A percentile compares a stretch with the other conserved stretches of the same genome.
phyloP scores from a whole-genome alignment of 179 eudicot genomes.

The Monotropa hypopitys region DNA sequence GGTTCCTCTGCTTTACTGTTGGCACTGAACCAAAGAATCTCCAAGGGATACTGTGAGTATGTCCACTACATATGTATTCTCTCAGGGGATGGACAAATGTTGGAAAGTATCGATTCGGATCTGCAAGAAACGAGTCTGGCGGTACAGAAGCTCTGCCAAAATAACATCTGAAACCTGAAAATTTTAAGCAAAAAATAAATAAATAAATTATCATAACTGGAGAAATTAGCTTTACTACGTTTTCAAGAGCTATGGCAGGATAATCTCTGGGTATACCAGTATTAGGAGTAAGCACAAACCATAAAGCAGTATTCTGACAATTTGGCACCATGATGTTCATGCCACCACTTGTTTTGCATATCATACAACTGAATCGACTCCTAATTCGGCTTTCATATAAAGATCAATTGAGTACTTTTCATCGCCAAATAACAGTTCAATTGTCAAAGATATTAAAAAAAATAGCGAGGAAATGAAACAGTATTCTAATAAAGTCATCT shows the following conservation, averaged over 20 bases:
- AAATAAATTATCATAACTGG: not conserved
- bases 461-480: not conserved
- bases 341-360: not conserved
- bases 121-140: conserved; percentile 11
- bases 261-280: not conserved
- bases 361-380: not conserved
- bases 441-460: not conserved
- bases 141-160: conserved; percentile 10
- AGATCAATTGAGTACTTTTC: not conserved
- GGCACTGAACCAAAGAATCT: conserved; percentile 47
- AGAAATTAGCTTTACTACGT: not conserved
- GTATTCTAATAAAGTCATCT: not conserved
- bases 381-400: not conserved
- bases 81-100: conserved; percentile 5
- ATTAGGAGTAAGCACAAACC: too few species aligned
- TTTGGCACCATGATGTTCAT: not conserved
- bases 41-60: conserved; percentile 17
- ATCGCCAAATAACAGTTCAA: not conserved
- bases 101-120: conserved; percentile 11
- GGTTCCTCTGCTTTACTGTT: conserved; percentile 35
- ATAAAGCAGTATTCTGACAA: not conserved
- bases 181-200: not conserved
- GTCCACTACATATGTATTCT: conserved; percentile 8
- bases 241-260: not conserved
- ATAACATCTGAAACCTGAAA: conserved; percentile 26